Evolutionary conservation across 1,284 basidiomycete genomes (phyloP).

Genomic region (Trichosporon faecale): DNA sequence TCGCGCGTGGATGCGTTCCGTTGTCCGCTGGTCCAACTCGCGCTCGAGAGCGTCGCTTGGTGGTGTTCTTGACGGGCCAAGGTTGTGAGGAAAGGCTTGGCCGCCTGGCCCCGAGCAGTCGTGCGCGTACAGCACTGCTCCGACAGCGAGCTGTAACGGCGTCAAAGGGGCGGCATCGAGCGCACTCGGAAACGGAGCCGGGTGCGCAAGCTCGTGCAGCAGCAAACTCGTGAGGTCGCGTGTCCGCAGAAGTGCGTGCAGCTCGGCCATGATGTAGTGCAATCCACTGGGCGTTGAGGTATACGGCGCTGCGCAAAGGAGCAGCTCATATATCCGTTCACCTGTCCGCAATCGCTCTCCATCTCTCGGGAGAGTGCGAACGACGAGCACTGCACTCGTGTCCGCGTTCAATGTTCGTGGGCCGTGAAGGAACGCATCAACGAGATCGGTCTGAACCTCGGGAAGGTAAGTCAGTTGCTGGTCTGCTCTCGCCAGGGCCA

Average conservation of each 20-base stretch:
- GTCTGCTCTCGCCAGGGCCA: neutral
- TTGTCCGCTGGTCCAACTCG: neutral
- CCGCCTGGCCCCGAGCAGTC: neutral
- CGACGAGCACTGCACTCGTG: neutral
- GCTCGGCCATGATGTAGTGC: neutral
- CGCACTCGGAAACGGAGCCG: neutral
- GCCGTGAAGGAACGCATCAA: neutral
- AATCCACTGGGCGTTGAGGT: neutral
- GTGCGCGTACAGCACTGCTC: neutral
- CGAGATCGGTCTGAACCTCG: neutral
- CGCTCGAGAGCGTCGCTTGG: neutral
- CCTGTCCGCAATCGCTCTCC: neutral
- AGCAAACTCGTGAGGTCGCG: neutral
- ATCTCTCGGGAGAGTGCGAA: neutral
- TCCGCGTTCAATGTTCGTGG: neutral
- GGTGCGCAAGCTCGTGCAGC: neutral
- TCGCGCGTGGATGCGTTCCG: neutral
- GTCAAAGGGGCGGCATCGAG: neutral
- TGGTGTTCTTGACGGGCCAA: neutral
- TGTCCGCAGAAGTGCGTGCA: neutral
- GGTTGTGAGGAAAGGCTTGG: neutral
- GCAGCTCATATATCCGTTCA: neutral
- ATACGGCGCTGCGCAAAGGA: neutral
- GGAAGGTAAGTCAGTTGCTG: constrained; percentile 5
- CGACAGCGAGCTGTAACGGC: neutral